phyloP scores from a whole-genome alignment of 768 basidiomycete species.

The Hygrocybe coccinea region DNA sequence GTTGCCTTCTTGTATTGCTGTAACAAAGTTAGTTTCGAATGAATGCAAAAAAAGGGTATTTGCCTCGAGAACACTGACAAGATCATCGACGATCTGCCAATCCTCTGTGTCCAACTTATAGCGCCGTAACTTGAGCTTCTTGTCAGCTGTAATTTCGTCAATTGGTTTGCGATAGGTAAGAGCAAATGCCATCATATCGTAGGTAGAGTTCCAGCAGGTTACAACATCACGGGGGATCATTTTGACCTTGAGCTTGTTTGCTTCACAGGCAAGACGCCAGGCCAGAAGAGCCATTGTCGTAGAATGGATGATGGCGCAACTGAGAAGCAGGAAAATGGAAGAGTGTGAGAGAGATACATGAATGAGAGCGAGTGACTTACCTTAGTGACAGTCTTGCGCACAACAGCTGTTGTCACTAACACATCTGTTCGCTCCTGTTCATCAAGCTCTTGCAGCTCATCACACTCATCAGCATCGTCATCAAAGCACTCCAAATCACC shows the following conservation, averaged over 20 bases:
- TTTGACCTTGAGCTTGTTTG: conserved; percentile 2
- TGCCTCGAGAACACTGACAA: conserved; percentile 23
- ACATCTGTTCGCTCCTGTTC: background rate
- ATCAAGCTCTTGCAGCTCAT: conserved; percentile 7
- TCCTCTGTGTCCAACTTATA: conserved; percentile 14
- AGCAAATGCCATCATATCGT: conserved; percentile 29
- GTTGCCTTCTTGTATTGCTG: conserved; percentile 8
- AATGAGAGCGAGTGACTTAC: background rate
- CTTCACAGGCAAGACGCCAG: conserved; percentile 21
- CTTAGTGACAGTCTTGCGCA: conserved; percentile 8
- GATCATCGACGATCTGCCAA: conserved; percentile 22
- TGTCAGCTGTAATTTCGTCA: conserved; percentile 15
- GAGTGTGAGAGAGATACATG: background rate
- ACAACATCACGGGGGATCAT: conserved; percentile 31
- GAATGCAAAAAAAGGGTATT: background rate
- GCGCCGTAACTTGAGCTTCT: conserved; percentile 7
- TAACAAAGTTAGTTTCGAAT: background rate
- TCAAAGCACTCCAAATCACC: conserved; percentile 1
- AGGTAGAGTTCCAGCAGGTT: conserved; percentile 36
- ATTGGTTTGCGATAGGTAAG: conserved; percentile 18
- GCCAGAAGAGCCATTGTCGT: conserved; percentile 27
- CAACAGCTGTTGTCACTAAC: background rate
- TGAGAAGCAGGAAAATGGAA: conserved; percentile 1
- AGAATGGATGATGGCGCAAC: conserved; percentile 25
- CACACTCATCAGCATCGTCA: background rate